A percentile compares a stretch with the other conserved stretches of the same genome.
phyloP scores from a whole-genome alignment of 257 asterid species.

The Fraxinus quadrangulata region DNA sequence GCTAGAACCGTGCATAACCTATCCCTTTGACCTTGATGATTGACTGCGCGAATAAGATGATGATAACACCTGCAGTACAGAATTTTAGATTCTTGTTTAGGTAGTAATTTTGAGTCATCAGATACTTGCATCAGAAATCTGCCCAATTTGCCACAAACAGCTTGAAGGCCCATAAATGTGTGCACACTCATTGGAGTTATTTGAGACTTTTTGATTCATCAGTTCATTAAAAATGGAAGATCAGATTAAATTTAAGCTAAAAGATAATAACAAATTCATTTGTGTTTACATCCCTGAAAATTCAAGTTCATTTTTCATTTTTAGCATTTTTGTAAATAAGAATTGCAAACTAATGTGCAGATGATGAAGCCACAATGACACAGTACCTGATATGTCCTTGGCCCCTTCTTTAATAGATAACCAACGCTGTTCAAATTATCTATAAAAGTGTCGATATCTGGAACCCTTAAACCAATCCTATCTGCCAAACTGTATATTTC shows the following conservation, averaged over 20 bases:
- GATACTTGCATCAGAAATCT: neutral
- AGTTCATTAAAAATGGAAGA: neutral
- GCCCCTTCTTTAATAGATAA: conserved; percentile 88
- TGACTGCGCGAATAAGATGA: conserved; percentile 78
- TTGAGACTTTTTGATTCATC: neutral
- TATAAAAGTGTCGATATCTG: conserved; percentile 81
- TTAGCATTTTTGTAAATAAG: neutral
- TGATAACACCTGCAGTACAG: conserved; percentile 64
- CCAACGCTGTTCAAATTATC: conserved; percentile 85
- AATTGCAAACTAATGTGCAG: neutral
- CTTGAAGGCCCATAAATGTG: neutral
- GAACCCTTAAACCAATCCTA: conserved; percentile 69
- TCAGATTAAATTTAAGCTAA: conserved; percentile 1
- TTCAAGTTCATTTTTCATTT: neutral
- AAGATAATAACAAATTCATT: conserved; percentile 1
- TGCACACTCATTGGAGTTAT: neutral
- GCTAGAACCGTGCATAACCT: conserved; percentile 26
- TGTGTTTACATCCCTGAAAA: neutral
- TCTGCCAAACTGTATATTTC: conserved; percentile 91
- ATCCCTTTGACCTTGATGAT: conserved; percentile 49
- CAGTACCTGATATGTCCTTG: conserved; percentile 85
- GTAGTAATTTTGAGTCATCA: neutral
- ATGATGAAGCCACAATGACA: conserved; percentile 13
- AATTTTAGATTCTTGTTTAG: conserved; percentile 6
- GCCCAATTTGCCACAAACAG: neutral